Evolutionary conservation across 2,329 filamentous ascomycete species (phyloP).

Genomic region (Coniella vitis): DNA sequence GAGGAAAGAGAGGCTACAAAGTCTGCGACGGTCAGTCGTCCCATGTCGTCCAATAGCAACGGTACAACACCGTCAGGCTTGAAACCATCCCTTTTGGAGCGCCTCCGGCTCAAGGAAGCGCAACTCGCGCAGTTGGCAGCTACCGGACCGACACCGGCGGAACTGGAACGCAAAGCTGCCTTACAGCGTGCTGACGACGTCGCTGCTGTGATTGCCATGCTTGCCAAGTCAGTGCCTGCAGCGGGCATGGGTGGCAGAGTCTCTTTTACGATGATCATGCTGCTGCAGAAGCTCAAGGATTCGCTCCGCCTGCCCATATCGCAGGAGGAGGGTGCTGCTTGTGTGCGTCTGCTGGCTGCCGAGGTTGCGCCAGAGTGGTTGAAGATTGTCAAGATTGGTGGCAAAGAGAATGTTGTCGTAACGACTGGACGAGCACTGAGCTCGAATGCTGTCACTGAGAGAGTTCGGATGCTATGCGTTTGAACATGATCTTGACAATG

Average conservation of each 20-base stretch:
- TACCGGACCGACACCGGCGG: conserved; percentile 41
- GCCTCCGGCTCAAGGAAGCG: conserved; percentile 64
- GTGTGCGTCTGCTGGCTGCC: conserved; percentile 43
- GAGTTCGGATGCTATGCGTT: conserved; percentile 21
- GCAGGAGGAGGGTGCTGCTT: conserved; percentile 42
- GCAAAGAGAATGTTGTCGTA: conserved; percentile 52
- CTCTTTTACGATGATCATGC: conserved; percentile 57
- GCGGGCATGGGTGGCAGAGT: conserved; percentile 47
- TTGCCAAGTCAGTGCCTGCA: conserved; percentile 43
- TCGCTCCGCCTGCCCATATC: conserved; percentile 53
- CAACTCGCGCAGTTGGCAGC: conserved; percentile 38
- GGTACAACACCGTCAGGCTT: conserved; percentile 27
- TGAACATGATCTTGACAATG: conserved; percentile 7
- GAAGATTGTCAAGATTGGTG: conserved; percentile 42
- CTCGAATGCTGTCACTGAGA: conserved; percentile 14
- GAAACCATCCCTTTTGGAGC: conserved; percentile 66
- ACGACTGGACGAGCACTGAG: conserved; percentile 28
- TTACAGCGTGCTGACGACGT: conserved; percentile 64
- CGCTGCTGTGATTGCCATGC: conserved; percentile 58
- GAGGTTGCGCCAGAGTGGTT: conserved; percentile 54
- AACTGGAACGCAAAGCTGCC: conserved; percentile 56
- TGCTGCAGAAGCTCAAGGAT: conserved; percentile 61
- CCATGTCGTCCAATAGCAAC: conserved; percentile 28
- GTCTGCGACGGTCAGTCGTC: conserved; percentile 17
- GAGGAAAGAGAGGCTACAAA: conserved; percentile 33